Conservation (phyloP, 164 flowering plant genomes). For the Paratinospora sagittata region DNA sequence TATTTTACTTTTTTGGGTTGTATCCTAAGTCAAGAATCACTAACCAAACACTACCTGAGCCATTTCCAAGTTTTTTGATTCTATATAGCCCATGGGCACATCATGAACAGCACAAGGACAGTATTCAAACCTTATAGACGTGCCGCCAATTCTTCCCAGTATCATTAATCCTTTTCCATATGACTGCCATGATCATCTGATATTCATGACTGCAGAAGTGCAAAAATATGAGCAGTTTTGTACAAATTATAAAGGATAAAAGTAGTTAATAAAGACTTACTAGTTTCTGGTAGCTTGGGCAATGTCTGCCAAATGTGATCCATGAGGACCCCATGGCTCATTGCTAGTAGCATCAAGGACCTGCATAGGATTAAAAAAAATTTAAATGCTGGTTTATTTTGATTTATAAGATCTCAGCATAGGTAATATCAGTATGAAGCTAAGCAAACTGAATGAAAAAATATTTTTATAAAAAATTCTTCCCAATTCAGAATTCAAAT, state of each 20-base stretch:
- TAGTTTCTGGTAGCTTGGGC: slow-evolving; percentile 88
- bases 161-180: slow-evolving; percentile 92
- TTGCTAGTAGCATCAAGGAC: slow-evolving; percentile 99
- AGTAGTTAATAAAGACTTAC: slow-evolving; percentile 36
- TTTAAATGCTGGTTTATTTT: not conserved
- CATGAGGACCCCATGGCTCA: slow-evolving; percentile 99
- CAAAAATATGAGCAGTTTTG: slow-evolving; percentile 6
- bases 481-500: not conserved
- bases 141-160: slow-evolving; percentile 99
- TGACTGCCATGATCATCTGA: slow-evolving; percentile 87
- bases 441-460: too few relatives aligned
- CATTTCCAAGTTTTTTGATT: not conserved
- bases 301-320: slow-evolving; percentile 87
- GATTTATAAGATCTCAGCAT: not conserved
- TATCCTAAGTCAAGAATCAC: not conserved
- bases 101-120: not conserved
- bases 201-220: slow-evolving; percentile 68
- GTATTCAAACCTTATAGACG: slow-evolving; percentile 77
- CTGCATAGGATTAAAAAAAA: slow-evolving; percentile 27
- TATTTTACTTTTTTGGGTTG: too few relatives aligned
- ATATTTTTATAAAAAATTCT: too few relatives aligned
- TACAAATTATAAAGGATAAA: slow-evolving; percentile 3
- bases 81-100: not conserved
- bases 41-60: not conserved
- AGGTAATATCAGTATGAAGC: not conserved